Evolutionary conservation across 1,284 basidiomycete genomes (phyloP).

Genomic region (Chalciporus sp.): DNA sequence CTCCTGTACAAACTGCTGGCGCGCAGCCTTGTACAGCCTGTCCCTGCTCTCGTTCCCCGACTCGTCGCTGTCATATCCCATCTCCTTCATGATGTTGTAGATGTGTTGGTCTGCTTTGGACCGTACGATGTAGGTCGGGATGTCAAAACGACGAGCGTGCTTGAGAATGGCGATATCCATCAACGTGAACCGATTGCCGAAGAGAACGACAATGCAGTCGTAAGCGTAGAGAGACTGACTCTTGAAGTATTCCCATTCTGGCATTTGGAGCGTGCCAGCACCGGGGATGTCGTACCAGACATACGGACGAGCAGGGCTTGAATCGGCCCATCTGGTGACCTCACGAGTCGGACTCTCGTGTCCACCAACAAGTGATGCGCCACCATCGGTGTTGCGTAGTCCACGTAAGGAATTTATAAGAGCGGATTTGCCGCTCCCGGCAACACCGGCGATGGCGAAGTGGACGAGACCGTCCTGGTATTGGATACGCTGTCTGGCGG

Average conservation of each 20-base stretch:
- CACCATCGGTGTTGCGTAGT: constrained; percentile 23
- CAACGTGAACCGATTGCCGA: constrained; percentile 36
- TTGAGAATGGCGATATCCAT: constrained; percentile 32
- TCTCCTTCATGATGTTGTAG: constrained; percentile 33
- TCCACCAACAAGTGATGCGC: constrained; percentile 35
- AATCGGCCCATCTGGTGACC: constrained; percentile 32
- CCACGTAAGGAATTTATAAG: constrained; percentile 39
- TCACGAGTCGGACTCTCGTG: constrained; percentile 29
- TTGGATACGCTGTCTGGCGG: constrained; percentile 13
- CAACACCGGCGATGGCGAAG: constrained; percentile 35
- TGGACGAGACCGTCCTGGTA: constrained; percentile 34
- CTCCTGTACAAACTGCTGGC: constrained; percentile 27
- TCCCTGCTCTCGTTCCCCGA: constrained; percentile 19
- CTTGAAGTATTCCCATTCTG: constrained; percentile 42
- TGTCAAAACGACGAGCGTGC: constrained; percentile 33
- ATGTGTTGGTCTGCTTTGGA: constrained; percentile 40
- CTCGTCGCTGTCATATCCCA: constrained; percentile 24
- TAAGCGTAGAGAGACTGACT: constrained; percentile 40
- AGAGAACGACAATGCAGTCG: constrained; percentile 35
- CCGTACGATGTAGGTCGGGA: constrained; percentile 38
- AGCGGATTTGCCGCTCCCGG: constrained; percentile 41
- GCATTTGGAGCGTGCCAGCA: constrained; percentile 35
- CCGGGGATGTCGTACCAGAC: constrained; percentile 42
- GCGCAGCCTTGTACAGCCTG: constrained; percentile 22
- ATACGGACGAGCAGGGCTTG: constrained; percentile 24